These are phyloP conservation scores for Colletotrichum sp. DNA, from an alignment of 2,329 filamentous ascomycete genomes.

Conservation along the genomic window DNA sequence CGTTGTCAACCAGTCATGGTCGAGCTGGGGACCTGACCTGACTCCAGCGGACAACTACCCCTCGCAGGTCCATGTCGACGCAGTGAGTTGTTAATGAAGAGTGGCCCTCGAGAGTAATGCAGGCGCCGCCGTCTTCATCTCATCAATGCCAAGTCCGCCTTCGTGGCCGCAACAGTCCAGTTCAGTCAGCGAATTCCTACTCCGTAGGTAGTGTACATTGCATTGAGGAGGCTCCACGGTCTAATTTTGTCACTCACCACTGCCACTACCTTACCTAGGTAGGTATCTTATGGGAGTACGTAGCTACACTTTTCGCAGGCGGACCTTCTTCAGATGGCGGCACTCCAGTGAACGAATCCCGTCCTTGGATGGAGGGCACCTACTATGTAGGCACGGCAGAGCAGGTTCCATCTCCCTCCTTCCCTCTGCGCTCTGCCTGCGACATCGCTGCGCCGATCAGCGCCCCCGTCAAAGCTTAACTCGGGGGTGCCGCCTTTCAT, in stretches of 20 bases:
- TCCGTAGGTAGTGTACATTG: background rate
- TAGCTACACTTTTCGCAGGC: background rate
- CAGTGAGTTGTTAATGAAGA: background rate
- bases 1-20: background rate
- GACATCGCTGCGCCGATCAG: slow-evolving; percentile 21
- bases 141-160: background rate
- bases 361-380: background rate
- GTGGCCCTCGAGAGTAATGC: background rate
- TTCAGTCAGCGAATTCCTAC: background rate
- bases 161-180: background rate
- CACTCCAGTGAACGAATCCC: background rate
- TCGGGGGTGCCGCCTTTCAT: background rate
- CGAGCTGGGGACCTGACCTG: background rate
- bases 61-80: background rate
- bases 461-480: slow-evolving; percentile 18
- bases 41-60: background rate
- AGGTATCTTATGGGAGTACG: too few relatives aligned
- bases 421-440: background rate
- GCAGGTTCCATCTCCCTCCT: background rate
- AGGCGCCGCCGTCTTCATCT: background rate
- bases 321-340: slow-evolving; percentile 7
- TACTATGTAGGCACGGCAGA: too few relatives aligned
- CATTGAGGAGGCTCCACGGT: background rate
- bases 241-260: background rate
- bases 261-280: background rate